phyloP scores from a whole-genome alignment of 2,329 filamentous ascomycete genomes.

The Calonectria hongkongensis region DNA sequence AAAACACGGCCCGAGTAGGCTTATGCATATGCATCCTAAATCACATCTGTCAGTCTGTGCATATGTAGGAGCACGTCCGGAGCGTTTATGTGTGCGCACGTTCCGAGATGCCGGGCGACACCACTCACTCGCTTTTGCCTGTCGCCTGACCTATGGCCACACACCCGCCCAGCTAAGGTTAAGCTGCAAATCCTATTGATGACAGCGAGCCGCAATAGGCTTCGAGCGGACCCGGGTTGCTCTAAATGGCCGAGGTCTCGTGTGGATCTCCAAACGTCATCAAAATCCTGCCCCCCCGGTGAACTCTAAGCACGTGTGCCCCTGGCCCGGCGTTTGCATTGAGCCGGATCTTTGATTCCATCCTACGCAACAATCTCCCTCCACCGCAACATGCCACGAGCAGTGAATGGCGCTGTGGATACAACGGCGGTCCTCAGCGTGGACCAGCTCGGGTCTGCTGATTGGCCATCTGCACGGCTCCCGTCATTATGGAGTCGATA shows the following conservation, averaged over 20 bases:
- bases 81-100: no score
- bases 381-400: not conserved
- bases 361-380: not conserved
- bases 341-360: not conserved
- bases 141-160: not conserved
- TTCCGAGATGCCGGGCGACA: not conserved
- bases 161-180: not conserved
- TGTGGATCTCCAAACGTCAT: slow-evolving; percentile 12
- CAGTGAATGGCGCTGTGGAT: no score
- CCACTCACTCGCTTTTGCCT: not conserved
- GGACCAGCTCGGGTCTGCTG: not conserved
- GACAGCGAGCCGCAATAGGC: not conserved
- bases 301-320: not conserved
- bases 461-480: not conserved
- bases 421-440: not conserved
- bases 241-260: not conserved
- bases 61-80: no score
- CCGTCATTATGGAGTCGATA: slow-evolving; percentile 1
- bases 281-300: not conserved
- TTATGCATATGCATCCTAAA: slow-evolving; percentile 3
- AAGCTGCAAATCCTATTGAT: not conserved
- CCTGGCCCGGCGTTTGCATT: not conserved
- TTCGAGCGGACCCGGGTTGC: not conserved
- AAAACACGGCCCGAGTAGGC: not conserved
- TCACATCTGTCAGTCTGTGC: not conserved